Percentiles rank a stretch among this genome's conserved stretches.
These are phyloP conservation scores for Penicillium decumbens DNA, from an alignment of 2,329 filamentous ascomycete species.

Conservation along the genomic window DNA sequence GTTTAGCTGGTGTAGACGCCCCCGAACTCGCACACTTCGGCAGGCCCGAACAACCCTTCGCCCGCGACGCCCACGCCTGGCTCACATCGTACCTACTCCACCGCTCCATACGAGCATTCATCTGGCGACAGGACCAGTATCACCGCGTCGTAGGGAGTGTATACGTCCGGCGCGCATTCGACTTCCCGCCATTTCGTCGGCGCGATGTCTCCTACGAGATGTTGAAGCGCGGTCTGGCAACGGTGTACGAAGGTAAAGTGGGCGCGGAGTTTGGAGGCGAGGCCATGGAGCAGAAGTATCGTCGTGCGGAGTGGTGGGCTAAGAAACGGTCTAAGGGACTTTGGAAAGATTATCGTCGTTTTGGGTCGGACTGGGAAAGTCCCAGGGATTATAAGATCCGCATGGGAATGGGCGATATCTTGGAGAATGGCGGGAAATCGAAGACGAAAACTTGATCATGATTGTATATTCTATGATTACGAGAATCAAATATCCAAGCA, in stretches of 20 bases:
- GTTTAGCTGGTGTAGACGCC: conserved; percentile 87
- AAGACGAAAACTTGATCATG: conserved; percentile 2
- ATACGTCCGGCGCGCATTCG: conserved; percentile 57
- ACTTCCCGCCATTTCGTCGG: conserved; percentile 50
- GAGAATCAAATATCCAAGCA: neutral
- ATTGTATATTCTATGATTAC: neutral
- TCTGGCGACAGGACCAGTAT: conserved; percentile 87
- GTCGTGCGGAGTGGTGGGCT: conserved; percentile 51
- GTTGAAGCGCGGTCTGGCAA: conserved; percentile 78
- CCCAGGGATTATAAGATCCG: conserved; percentile 80
- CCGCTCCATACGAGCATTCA: conserved; percentile 71
- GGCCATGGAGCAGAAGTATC: conserved; percentile 48
- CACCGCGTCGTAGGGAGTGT: conserved; percentile 84
- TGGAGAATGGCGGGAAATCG: conserved; percentile 29
- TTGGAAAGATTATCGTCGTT: conserved; percentile 61
- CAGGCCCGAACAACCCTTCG: conserved; percentile 75
- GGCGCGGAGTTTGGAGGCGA: conserved; percentile 82
- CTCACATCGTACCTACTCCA: conserved; percentile 67
- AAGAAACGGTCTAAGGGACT: conserved; percentile 64
- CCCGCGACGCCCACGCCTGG: conserved; percentile 75
- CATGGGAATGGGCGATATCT: conserved; percentile 43
- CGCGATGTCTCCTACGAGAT: conserved; percentile 85
- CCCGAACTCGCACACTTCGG: conserved; percentile 93
- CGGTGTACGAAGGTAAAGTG: conserved; percentile 86
- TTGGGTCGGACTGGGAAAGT: conserved; percentile 62